Percentiles rank a stretch among this genome's conserved stretches.
phyloP scores from a whole-genome alignment of 495 filamentous ascomycete species.

The Penicillium dipodomyicola region DNA sequence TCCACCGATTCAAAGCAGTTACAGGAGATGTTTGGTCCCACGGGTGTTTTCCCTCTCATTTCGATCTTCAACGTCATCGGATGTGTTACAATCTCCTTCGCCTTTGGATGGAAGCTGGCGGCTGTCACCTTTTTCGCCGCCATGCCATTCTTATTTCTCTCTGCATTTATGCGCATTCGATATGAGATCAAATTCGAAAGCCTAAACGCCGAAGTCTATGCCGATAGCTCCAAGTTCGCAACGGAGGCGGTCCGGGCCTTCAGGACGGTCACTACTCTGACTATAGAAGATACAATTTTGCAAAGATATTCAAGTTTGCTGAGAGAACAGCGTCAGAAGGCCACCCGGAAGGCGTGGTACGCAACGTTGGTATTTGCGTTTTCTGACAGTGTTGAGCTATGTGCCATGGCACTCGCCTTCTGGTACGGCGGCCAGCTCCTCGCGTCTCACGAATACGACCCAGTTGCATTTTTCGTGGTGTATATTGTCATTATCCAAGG shows the following conservation, averaged over 20 bases:
- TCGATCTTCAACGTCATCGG: conserved; percentile 52
- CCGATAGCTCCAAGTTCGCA: conserved; percentile 53
- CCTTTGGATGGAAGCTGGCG: conserved; percentile 62
- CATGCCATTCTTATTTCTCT: conserved; percentile 53
- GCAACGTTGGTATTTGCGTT: conserved; percentile 39
- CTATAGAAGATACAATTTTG: conserved; percentile 50
- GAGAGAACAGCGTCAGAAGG: conserved; percentile 47
- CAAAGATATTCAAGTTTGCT: conserved; percentile 50
- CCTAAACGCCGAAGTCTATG: conserved; percentile 56
- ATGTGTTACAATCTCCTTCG: conserved; percentile 53
- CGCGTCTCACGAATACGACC: conserved; percentile 47
- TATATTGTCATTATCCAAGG: conserved; percentile 60
- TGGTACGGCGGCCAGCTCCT: conserved; percentile 61
- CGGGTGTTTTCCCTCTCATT: conserved; percentile 32
- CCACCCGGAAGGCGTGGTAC: conserved; percentile 51
- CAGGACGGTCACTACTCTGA: conserved; percentile 55
- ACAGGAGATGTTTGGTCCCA: conserved; percentile 57
- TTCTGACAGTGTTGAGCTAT: conserved; percentile 44
- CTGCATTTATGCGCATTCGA: conserved; percentile 54
- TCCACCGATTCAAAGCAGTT: conserved; percentile 59
- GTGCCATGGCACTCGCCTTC: conserved; percentile 57
- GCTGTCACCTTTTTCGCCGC: conserved; percentile 55
- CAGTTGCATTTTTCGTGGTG: conserved; percentile 54
- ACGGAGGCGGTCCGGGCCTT: conserved; percentile 58
- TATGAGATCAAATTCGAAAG: conserved; percentile 53